Conservation (phyloP, 2,329 filamentous ascomycete species). For the Teratosphaeria destructans region DNA sequence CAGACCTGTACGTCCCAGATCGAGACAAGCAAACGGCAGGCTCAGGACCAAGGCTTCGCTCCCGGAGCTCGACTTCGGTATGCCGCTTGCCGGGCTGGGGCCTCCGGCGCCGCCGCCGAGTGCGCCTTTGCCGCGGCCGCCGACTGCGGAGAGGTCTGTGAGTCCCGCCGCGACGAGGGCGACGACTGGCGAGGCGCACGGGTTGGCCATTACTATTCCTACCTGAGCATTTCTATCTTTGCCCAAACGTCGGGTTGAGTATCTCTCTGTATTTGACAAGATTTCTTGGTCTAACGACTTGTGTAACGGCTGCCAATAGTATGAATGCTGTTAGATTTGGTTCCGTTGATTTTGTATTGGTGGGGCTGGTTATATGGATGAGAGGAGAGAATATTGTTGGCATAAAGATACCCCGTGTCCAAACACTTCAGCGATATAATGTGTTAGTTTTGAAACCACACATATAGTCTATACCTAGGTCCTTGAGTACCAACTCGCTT, state of each 20-base stretch:
- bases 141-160: constrained; percentile 5
- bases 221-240: not conserved
- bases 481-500: no score
- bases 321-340: not conserved
- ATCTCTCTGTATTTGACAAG: not conserved
- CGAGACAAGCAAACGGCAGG: constrained; percentile 3
- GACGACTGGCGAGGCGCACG: not conserved
- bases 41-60: constrained; percentile 10
- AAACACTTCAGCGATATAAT: not conserved
- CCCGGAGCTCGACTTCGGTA: constrained; percentile 22
- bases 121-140: constrained; percentile 34
- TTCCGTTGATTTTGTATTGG: not conserved
- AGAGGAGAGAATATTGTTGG: not conserved
- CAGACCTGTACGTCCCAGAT: constrained; percentile 2
- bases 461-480: no score
- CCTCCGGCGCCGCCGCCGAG: constrained; percentile 37
- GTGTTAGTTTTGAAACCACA: not conserved
- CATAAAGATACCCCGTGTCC: not conserved
- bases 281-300: not conserved
- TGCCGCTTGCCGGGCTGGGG: constrained; percentile 31
- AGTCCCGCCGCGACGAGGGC: not conserved
- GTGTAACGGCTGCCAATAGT: not conserved
- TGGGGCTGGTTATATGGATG: not conserved
- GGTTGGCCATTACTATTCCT: not conserved
- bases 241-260: not conserved